A percentile compares a stretch with the other conserved stretches of the same genome.
Conservation (phyloP, 2,329 filamentous ascomycete species). For the Bretziella fagacearum region DNA sequence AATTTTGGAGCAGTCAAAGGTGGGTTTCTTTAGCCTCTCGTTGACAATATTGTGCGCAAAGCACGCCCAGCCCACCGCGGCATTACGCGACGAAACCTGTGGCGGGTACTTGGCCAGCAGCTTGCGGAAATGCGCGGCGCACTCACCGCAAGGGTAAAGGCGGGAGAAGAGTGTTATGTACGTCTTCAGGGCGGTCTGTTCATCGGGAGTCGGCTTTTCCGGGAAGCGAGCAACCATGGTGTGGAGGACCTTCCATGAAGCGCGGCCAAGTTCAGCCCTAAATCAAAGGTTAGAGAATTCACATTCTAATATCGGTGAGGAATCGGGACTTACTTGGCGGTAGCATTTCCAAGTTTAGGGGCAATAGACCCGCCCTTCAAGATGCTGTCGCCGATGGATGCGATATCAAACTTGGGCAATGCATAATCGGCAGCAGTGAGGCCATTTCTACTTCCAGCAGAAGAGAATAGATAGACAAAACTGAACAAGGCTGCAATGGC, state of each 20-base stretch:
- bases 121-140: constrained; percentile 48
- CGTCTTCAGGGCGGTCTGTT: constrained; percentile 44
- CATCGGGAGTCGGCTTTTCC: constrained; percentile 44
- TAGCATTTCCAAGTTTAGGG: constrained; percentile 68
- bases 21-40: constrained; percentile 40
- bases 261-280: constrained; percentile 49
- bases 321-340: constrained; percentile 44
- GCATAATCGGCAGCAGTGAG: constrained; percentile 6
- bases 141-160: constrained; percentile 56
- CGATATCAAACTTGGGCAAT: constrained; percentile 23
- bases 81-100: constrained; percentile 45
- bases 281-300: constrained; percentile 11
- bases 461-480: constrained; percentile 42
- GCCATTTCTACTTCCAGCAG: constrained; percentile 19
- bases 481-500: constrained; percentile 38
- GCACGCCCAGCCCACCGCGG: constrained; percentile 51
- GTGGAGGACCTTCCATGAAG: constrained; percentile 54
- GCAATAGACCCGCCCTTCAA: constrained; percentile 57
- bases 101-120: constrained; percentile 46
- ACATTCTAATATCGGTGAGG: neutral
- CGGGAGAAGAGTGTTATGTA: constrained; percentile 50
- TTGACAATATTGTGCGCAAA: constrained; percentile 54
- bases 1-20: constrained; percentile 50
- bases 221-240: constrained; percentile 56
- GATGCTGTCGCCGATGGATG: constrained; percentile 27